These are phyloP conservation scores for Terana coerulea DNA, from an alignment of 768 basidiomycete genomes.

Conservation along the genomic window DNA sequence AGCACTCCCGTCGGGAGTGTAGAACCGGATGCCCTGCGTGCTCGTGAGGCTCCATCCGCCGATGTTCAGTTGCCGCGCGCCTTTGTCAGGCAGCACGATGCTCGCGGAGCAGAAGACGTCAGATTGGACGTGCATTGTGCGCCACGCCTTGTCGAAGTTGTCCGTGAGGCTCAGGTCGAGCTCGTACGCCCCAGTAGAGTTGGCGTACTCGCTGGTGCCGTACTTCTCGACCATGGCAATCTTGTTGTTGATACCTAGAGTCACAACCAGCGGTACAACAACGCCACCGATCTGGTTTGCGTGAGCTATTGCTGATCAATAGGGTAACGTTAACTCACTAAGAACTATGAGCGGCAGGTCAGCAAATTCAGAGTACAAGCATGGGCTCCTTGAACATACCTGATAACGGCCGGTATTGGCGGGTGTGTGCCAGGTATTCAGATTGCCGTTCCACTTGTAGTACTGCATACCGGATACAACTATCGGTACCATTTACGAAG, in stretches of 20 bases:
- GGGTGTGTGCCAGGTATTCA: conserved; percentile 66
- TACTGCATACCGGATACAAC: no score
- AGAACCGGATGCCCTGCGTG: conserved; percentile 70
- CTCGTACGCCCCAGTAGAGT: conserved; percentile 78
- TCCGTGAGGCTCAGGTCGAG: conserved; percentile 57
- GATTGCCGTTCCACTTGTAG: conserved; percentile 28
- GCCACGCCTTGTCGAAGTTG: conserved; percentile 52
- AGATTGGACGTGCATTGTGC: conserved; percentile 69
- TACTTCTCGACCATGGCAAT: conserved; percentile 75
- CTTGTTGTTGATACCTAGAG: conserved; percentile 78
- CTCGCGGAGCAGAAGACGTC: conserved; percentile 80
- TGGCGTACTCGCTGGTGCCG: conserved; percentile 57
- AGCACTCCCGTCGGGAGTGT: conserved; percentile 60
- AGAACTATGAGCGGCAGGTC: no score
- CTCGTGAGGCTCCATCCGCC: conserved; percentile 72
- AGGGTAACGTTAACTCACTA: not conserved
- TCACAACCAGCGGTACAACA: conserved; percentile 69
- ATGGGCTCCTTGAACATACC: conserved; percentile 32
- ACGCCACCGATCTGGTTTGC: conserved; percentile 51
- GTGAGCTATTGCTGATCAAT: not conserved
- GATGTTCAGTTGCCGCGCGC: conserved; percentile 59
- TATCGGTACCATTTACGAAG: no score
- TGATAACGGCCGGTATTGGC: conserved; percentile 65
- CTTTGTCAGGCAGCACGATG: conserved; percentile 72
- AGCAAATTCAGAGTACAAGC: no score